phyloP scores from a whole-genome alignment of 768 basidiomycete species.

The Inosperma sp. region DNA sequence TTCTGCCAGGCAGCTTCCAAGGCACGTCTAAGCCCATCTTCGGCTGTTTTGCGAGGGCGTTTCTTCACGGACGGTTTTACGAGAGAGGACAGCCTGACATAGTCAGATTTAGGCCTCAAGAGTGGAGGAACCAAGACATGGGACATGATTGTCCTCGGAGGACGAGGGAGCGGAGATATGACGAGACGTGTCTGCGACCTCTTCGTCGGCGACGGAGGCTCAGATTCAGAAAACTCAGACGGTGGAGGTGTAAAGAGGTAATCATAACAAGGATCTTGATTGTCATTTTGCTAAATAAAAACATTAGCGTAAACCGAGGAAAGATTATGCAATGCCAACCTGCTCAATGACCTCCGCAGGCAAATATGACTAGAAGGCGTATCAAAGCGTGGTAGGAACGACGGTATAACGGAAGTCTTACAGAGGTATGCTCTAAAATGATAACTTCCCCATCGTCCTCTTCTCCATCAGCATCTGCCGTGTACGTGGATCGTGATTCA shows the following conservation, averaged over 20 bases:
- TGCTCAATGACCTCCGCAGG: too few relatives aligned
- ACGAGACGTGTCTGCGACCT: background rate
- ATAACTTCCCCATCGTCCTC: slow-evolving; percentile 20
- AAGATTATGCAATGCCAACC: too few relatives aligned
- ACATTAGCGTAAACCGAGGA: too few relatives aligned
- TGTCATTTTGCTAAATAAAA: too few relatives aligned
- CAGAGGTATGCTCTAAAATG: slow-evolving; percentile 18
- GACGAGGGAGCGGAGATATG: background rate
- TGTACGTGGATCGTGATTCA: slow-evolving; percentile 11
- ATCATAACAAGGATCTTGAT: background rate
- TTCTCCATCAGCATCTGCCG: slow-evolving; percentile 21
- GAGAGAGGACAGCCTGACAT: background rate
- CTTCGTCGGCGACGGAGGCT: background rate
- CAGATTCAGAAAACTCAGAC: background rate
- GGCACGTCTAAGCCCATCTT: background rate
- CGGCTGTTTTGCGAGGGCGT: background rate
- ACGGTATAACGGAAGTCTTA: slow-evolving; percentile 4
- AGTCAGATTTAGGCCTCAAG: background rate
- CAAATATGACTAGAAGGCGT: background rate
- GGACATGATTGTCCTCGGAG: background rate
- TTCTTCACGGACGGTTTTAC: background rate
- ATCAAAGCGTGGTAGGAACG: background rate
- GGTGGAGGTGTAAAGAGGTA: slow-evolving; percentile 5
- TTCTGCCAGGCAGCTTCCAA: background rate
- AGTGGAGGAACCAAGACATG: background rate